Conservation (phyloP, 2,329 filamentous ascomycete species). For the Madurella fahalii region DNA sequence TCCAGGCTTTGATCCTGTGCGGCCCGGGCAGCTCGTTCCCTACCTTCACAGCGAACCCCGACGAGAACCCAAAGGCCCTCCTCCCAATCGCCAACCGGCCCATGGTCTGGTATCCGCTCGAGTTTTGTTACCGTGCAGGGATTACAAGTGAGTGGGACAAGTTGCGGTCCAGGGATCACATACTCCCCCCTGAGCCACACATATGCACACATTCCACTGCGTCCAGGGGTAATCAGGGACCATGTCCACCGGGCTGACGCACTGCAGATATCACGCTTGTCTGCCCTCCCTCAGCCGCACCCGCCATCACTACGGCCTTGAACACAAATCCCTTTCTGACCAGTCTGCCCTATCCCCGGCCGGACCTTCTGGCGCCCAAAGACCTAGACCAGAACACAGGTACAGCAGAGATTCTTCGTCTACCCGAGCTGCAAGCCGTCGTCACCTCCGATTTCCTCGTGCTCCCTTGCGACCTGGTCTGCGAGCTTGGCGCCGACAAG, state of each 20-base stretch:
- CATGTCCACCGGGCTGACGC: conserved; percentile 22
- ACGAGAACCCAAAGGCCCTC: conserved; percentile 77
- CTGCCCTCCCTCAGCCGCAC: conserved; percentile 60
- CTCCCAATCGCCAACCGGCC: conserved; percentile 79
- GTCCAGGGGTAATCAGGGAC: not conserved
- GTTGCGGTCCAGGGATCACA: not conserved
- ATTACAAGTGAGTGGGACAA: conserved; percentile 54
- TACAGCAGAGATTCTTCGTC: conserved; percentile 80
- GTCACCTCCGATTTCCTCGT: conserved; percentile 85
- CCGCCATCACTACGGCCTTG: conserved; percentile 65
- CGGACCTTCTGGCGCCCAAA: conserved; percentile 71
- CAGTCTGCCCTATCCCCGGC: conserved; percentile 65
- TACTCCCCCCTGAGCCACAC: not conserved
- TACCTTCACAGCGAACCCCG: conserved; percentile 75
- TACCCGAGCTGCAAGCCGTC: conserved; percentile 74
- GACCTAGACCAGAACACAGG: conserved; percentile 78
- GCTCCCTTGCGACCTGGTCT: conserved; percentile 89
- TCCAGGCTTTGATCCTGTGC: conserved; percentile 79
- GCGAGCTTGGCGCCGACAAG: conserved; percentile 77
- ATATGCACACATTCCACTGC: not conserved
- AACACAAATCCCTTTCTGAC: conserved; percentile 77
- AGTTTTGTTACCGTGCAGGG: conserved; percentile 79
- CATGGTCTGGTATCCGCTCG: conserved; percentile 86
- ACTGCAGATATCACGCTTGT: conserved; percentile 58
- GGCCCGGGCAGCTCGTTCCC: conserved; percentile 77